Conservation (phyloP, 495 filamentous ascomycete species). For the Pyronema omphalodes region DNA sequence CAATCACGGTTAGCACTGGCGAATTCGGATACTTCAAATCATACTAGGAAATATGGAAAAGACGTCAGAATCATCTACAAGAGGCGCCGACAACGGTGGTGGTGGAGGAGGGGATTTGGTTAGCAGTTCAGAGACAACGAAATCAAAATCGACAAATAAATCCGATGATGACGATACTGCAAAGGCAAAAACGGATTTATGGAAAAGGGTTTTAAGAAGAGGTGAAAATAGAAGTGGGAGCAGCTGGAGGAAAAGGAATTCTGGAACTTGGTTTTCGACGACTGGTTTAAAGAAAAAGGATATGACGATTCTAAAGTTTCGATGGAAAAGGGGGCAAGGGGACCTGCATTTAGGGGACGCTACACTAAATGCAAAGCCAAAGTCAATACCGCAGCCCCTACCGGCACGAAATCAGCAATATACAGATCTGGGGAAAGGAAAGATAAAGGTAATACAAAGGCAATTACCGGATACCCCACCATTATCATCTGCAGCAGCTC, state of each 20-base stretch:
- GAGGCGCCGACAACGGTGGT: constrained; percentile 10
- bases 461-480: no score
- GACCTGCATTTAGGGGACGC: not conserved
- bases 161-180: constrained; percentile 16
- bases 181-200: constrained; percentile 5
- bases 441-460: no score
- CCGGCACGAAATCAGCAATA: constrained; percentile 3
- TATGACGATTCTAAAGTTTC: no score
- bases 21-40: not conserved
- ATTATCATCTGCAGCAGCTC: no score
- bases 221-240: constrained; percentile 6
- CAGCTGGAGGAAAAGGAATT: not conserved
- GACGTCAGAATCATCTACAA: constrained; percentile 1
- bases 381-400: constrained; percentile 6
- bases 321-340: no score
- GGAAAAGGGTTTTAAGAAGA: constrained; percentile 6
- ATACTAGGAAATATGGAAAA: not conserved
- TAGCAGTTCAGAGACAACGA: constrained; percentile 6
- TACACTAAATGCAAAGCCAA: constrained; percentile 3
- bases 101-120: constrained; percentile 9
- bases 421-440: no score
- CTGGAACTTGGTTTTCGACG: not conserved
- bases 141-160: constrained; percentile 10
- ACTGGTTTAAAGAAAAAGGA: not conserved
- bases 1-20: not conserved